These are phyloP conservation scores for Penicillium thymicola DNA, from an alignment of 2,329 filamentous ascomycete genomes.

Conservation along the genomic window DNA sequence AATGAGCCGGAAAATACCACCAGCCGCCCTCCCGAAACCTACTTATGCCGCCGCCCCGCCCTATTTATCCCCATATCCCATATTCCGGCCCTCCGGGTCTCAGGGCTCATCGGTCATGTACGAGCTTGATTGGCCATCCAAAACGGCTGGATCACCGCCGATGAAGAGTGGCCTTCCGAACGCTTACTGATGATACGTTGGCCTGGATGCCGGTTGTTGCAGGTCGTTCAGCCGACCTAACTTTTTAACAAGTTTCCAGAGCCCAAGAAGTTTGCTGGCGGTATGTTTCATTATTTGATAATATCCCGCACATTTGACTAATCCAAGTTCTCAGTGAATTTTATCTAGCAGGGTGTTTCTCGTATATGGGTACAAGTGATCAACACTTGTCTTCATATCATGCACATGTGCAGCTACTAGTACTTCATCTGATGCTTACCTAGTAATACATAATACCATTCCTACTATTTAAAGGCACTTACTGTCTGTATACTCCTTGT, in stretches of 20 bases:
- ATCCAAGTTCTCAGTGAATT: not conserved
- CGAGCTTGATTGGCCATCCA: not conserved
- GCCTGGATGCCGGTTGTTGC: too few species aligned
- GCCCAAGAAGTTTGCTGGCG: not conserved
- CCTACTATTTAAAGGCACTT: not conserved
- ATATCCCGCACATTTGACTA: not conserved
- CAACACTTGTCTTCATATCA: not conserved
- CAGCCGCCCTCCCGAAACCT: not conserved
- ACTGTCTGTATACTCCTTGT: not conserved
- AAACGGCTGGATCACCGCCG: not conserved
- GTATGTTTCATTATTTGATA: not conserved
- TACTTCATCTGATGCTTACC: not conserved
- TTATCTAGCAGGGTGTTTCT: not conserved
- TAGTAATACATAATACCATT: not conserved
- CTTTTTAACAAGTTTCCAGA: not conserved
- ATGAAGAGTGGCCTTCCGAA: not conserved
- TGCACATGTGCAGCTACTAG: not conserved
- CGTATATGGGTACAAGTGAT: not conserved
- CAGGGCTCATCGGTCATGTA: not conserved
- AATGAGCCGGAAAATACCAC: not conserved
- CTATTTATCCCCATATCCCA: not conserved
- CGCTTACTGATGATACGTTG: not conserved
- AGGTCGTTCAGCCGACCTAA: not conserved
- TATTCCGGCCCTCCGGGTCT: not conserved
- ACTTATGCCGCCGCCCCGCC: not conserved